Conservation (phyloP, 1,284 basidiomycete species). For the Ceratobasidium sp. region DNA sequence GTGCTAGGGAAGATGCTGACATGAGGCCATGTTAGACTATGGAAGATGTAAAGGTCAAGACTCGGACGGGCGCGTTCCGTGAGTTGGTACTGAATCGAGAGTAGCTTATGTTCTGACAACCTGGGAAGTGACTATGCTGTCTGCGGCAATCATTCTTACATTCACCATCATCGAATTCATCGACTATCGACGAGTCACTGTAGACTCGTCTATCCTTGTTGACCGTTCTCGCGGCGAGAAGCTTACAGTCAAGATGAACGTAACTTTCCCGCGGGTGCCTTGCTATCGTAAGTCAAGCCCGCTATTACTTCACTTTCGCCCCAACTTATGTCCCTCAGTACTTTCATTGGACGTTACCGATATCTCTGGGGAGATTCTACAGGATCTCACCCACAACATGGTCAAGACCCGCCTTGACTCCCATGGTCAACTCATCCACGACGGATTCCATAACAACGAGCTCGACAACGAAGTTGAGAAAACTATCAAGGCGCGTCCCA, state of each 20-base stretch:
- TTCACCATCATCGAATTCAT: conserved; percentile 94
- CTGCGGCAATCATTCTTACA: conserved; percentile 86
- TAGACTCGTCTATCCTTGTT: conserved; percentile 91
- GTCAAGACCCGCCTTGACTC: conserved; percentile 81
- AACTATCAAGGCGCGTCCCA: conserved; percentile 69
- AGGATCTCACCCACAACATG: conserved; percentile 90
- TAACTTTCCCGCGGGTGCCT: conserved; percentile 96
- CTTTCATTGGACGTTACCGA: conserved; percentile 97
- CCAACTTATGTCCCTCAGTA: conserved; percentile 62
- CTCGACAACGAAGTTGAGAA: conserved; percentile 88
- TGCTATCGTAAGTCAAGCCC: conserved; percentile 83
- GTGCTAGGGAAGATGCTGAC: conserved; percentile 30
- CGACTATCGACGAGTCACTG: conserved; percentile 88
- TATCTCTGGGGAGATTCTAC: conserved; percentile 94
- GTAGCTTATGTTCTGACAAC: conserved; percentile 37
- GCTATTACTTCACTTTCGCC: not conserved
- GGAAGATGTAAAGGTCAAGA: conserved; percentile 98
- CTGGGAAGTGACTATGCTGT: conserved; percentile 5
- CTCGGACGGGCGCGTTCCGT: conserved; percentile 91
- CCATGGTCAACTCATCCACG: conserved; percentile 67
- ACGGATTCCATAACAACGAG: conserved; percentile 55
- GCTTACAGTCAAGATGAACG: conserved; percentile 89
- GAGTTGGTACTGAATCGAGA: conserved; percentile 53
- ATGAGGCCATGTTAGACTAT: conserved; percentile 60
- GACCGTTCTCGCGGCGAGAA: conserved; percentile 96